Evolutionary conservation across 768 basidiomycete species (phyloP), one percentile per base, ranked within the genome.

Genomic region (Trametes sanguinea): DNA sequence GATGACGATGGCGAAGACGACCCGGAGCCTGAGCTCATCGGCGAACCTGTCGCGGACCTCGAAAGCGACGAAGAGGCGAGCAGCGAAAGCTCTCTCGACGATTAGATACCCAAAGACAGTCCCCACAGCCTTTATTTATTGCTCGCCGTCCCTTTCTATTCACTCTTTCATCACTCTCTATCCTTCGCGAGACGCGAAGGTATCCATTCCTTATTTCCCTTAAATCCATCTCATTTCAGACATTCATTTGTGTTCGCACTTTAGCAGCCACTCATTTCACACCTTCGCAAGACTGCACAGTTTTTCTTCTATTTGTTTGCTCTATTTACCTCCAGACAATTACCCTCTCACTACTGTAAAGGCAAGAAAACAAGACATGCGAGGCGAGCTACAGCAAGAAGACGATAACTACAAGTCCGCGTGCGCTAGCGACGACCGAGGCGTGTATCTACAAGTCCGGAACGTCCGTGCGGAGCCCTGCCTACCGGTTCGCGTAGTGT

Each of bases 1-100:
- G 14, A 50, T 9, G 57, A 58, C n/a, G 40, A 58, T 33, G 47
- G 37, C 46, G 35, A 50, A 58, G 57, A 58, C 22, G 56, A 44
- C 16, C 32, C 32, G 14, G 54, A 55, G 27, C 39, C 16, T 13
- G 43, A 55, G 42, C 13, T 43, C 13, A 43, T n/a, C 10, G 13
- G 10, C 10, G 4, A 43, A n/a, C 42, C 42, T 13, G 42, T 13
- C n/a, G 42, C 13, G 13, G 10, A 3, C 42, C 42, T 13, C 13
- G 10, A 11, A 11, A 11, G 42, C 10, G 10, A 43, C 4, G 10
- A 43, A 11, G 42, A 43, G 1, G 42, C 10, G 22, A 39, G 39
- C 17, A 46, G 45, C 45, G 17, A 46, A 46, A 22, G n/a, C 22
- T 46, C 45, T 3, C 14, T 46, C n/a, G 45, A 46, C 45, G 45